Evolutionary conservation across 257 asterid species (phyloP).

Genomic region (Apocynum venetum): DNA sequence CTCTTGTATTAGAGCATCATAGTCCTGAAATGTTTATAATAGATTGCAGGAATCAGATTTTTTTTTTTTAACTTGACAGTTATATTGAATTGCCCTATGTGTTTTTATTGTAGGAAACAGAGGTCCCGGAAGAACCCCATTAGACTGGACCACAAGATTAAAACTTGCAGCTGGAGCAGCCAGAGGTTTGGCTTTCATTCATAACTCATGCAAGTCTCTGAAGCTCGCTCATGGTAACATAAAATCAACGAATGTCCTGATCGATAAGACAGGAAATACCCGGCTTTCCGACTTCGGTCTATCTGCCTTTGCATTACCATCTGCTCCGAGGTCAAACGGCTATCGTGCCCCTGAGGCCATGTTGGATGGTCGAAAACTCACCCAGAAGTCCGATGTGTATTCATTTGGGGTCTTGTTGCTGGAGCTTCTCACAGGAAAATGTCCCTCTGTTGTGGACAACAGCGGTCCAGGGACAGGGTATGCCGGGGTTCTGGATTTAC

Average conservation of each 20-base stretch:
- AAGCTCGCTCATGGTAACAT: constrained; percentile 80
- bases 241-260: constrained; percentile 80
- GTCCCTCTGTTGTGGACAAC: constrained; percentile 56
- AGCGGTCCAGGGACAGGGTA: constrained; percentile 43
- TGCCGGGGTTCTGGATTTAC: constrained; percentile 64
- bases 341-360: constrained; percentile 78
- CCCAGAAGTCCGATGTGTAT: constrained; percentile 71
- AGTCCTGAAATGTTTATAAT: neutral
- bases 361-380: constrained; percentile 51
- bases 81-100: neutral
- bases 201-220: constrained; percentile 59
- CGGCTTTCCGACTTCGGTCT: constrained; percentile 80
- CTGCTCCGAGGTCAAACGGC: constrained; percentile 57
- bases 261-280: constrained; percentile 58
- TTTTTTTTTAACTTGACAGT: neutral
- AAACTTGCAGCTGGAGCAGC: constrained; percentile 86
- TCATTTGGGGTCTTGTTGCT: constrained; percentile 79
- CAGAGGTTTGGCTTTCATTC: constrained; percentile 66
- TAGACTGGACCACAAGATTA: constrained; percentile 86
- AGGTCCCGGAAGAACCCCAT: constrained; percentile 94
- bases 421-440: constrained; percentile 87
- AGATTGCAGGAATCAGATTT: neutral
- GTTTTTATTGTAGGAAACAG: constrained; percentile 57
- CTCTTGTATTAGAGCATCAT: neutral
- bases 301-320: constrained; percentile 48